These are phyloP conservation scores for Erythrobasidium hasegawianum DNA, from an alignment of 1,284 basidiomycete genomes.

Conservation along the genomic window DNA sequence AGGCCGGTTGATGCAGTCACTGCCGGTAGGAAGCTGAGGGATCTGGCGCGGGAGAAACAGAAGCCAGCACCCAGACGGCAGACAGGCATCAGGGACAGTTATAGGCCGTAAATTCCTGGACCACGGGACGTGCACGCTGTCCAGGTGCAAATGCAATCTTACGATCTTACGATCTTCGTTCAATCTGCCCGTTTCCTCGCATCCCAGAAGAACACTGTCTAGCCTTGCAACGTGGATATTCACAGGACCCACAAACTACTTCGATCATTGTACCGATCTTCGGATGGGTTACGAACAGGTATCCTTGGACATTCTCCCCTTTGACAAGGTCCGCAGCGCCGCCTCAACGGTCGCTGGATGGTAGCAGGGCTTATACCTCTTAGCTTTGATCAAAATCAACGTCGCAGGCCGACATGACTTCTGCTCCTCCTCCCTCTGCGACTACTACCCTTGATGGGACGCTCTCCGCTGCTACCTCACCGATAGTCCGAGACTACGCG, in stretches of 20 bases:
- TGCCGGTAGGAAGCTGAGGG: constrained; percentile 23
- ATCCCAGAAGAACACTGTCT: too few species aligned
- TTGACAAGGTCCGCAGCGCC: neutral
- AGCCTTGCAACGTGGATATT: too few species aligned
- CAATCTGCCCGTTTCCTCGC: too few species aligned
- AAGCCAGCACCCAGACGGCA: neutral
- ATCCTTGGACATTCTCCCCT: neutral
- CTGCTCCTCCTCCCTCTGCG: neutral
- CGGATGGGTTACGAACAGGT: neutral
- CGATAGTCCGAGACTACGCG: constrained; percentile 1
- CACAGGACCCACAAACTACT: too few species aligned
- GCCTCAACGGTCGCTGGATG: neutral
- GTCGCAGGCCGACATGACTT: constrained; percentile 4
- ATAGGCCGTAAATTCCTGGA: constrained; percentile 18
- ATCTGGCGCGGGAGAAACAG: constrained; percentile 4
- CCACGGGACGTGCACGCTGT: too few species aligned
- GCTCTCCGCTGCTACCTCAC: neutral
- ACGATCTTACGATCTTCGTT: too few species aligned
- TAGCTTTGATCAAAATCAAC: neutral
- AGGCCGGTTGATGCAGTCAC: constrained; percentile 24
- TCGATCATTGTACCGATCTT: too few species aligned
- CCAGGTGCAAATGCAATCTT: too few species aligned
- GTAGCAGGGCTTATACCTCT: neutral
- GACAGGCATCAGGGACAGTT: constrained; percentile 6
- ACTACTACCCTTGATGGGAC: neutral